A percentile compares a stretch with the other conserved stretches of the same genome.
These are phyloP conservation scores for Flagelloscypha sp. DNA, from an alignment of 768 basidiomycete species.

Conservation along the genomic window DNA sequence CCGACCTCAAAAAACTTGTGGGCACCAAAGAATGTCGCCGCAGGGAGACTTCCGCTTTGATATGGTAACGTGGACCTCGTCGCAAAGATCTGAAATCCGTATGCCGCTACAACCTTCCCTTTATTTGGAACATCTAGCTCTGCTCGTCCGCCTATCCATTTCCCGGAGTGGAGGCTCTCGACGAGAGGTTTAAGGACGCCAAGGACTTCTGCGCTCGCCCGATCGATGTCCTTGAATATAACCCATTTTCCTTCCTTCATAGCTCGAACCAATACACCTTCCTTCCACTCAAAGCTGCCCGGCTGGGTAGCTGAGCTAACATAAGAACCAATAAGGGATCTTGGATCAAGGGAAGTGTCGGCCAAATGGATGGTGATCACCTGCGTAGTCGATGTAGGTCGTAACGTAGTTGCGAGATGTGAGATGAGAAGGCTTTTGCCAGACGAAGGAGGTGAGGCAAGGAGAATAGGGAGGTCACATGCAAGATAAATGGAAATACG, in stretches of 20 bases:
- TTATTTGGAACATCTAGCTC: slow-evolving; percentile 65
- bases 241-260: slow-evolving; percentile 90
- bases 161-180: slow-evolving; percentile 59
- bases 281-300: slow-evolving; percentile 93
- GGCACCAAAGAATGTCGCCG: slow-evolving; percentile 72
- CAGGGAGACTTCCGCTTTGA: slow-evolving; percentile 37
- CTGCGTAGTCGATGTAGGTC: slow-evolving; percentile 53
- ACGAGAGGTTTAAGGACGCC: slow-evolving; percentile 79
- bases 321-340: slow-evolving; percentile 88
- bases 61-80: slow-evolving; percentile 63
- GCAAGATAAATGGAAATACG: slow-evolving; percentile 57
- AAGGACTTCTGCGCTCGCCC: slow-evolving; percentile 82
- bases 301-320: slow-evolving; percentile 76
- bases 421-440: slow-evolving; percentile 80
- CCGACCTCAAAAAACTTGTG: slow-evolving; percentile 75
- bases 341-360: slow-evolving; percentile 91
- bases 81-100: slow-evolving; percentile 81
- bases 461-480: slow-evolving; percentile 64
- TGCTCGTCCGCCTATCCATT: slow-evolving; percentile 70
- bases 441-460: slow-evolving; percentile 80
- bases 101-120: slow-evolving; percentile 65
- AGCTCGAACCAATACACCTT: slow-evolving; percentile 84
- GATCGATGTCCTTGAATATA: slow-evolving; percentile 87
- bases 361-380: slow-evolving; percentile 85
- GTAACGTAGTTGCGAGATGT: slow-evolving; percentile 62